A percentile compares a stretch with the other conserved stretches of the same genome.
Evolutionary conservation across 2,329 filamentous ascomycete species (phyloP).

Genomic region (Penicillium janthinellum): DNA sequence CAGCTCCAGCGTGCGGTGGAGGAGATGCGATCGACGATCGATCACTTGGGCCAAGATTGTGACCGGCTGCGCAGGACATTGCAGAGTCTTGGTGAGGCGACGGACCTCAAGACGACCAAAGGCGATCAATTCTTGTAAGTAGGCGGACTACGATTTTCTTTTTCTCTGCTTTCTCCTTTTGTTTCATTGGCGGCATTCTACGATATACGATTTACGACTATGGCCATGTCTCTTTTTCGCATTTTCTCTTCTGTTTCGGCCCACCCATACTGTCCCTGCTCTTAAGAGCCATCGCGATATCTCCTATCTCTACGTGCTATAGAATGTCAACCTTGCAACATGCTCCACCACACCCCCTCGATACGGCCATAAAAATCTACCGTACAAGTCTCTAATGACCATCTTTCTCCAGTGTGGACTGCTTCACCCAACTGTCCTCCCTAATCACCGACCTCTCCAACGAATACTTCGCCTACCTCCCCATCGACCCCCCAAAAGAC

Average conservation of each 20-base stretch:
- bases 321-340: constrained; percentile 27
- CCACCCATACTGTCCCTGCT: constrained; percentile 12
- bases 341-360: constrained; percentile 20
- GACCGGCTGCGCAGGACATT: constrained; percentile 54
- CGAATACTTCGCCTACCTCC: constrained; percentile 56
- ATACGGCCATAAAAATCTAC: constrained; percentile 21
- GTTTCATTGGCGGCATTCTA: constrained; percentile 18
- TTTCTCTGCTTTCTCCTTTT: constrained; percentile 15
- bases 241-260: constrained; percentile 5
- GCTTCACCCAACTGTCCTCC: constrained; percentile 54
- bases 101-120: constrained; percentile 52
- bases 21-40: constrained; percentile 51
- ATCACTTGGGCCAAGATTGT: constrained; percentile 54
- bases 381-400: constrained; percentile 47
- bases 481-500: constrained; percentile 53
- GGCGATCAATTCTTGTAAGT: constrained; percentile 55
- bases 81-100: constrained; percentile 54
- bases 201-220: constrained; percentile 21
- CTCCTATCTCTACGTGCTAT: constrained; percentile 18
- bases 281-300: constrained; percentile 3
- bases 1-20: constrained; percentile 48
- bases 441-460: constrained; percentile 56
- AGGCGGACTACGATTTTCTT: constrained; percentile 29
- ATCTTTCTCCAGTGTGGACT: constrained; percentile 50
- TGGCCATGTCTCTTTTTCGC: constrained; percentile 26